Evolutionary conservation across 2,329 filamentous ascomycete species (phyloP).

Genomic region (Zalaria sp.): DNA sequence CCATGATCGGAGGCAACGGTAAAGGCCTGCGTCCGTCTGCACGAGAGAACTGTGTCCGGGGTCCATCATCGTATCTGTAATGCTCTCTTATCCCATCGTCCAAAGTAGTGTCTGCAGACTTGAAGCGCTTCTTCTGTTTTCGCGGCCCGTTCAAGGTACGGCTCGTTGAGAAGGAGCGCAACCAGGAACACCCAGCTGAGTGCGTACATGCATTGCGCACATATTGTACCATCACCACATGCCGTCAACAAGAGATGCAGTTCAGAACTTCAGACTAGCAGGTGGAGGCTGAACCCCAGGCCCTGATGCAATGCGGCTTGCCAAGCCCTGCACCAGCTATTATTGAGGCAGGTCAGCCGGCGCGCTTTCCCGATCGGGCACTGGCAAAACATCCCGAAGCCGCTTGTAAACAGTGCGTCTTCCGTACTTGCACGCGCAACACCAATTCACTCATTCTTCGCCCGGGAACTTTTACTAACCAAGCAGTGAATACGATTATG

Average conservation of each 20-base stretch:
- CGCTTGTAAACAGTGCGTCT: background rate
- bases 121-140: too few species aligned
- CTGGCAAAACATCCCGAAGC: background rate
- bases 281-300: too few species aligned
- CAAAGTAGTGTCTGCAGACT: background rate
- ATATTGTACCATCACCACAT: too few species aligned
- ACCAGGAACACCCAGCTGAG: too few species aligned
- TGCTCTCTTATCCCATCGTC: background rate
- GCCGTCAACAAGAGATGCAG: too few species aligned
- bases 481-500: background rate
- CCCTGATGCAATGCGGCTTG: too few species aligned
- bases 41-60: background rate
- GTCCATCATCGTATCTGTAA: background rate
- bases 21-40: background rate
- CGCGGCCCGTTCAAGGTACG: too few species aligned
- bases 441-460: conserved; percentile 1
- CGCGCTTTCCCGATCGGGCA: background rate
- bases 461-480: background rate
- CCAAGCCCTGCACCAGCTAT: too few species aligned
- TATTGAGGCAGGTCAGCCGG: too few species aligned
- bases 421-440: background rate
- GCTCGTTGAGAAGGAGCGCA: too few species aligned
- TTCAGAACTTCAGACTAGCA: too few species aligned
- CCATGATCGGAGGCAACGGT: conserved; percentile 3
- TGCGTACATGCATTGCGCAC: too few species aligned